These are phyloP conservation scores for Clavariopsis aquatica DNA, from an alignment of 495 filamentous ascomycete genomes.

Conservation along the genomic window DNA sequence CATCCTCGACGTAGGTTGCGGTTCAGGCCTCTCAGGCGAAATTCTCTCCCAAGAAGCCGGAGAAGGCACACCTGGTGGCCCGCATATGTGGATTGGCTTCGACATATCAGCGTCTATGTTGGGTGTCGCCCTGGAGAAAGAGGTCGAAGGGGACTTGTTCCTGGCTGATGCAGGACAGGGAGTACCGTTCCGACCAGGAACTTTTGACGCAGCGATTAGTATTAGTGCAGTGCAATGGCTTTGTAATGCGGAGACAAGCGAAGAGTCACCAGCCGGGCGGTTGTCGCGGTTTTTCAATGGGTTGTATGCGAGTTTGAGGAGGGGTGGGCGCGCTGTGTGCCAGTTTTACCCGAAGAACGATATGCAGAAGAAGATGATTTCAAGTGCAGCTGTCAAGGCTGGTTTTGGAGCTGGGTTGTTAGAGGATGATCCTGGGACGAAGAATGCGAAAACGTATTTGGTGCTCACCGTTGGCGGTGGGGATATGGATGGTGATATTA, in stretches of 20 bases:
- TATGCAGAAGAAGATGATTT: conserved; percentile 86
- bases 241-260: conserved; percentile 88
- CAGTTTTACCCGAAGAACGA: conserved; percentile 99
- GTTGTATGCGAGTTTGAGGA: conserved; percentile 78
- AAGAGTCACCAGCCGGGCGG: conserved; percentile 74
- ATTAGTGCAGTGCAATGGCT: conserved; percentile 97
- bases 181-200: conserved; percentile 86
- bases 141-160: conserved; percentile 87
- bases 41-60: conserved; percentile 70
- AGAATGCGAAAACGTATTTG: conserved; percentile 91
- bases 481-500: conserved; percentile 75
- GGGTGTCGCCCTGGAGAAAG: conserved; percentile 83
- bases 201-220: conserved; percentile 92
- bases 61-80: conserved; percentile 64
- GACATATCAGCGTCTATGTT: conserved; percentile 94
- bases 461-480: conserved; percentile 87
- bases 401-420: conserved; percentile 94
- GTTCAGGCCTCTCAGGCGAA: conserved; percentile 90
- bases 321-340: conserved; percentile 89
- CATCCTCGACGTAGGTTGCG: conserved; percentile 94
- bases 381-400: conserved; percentile 80
- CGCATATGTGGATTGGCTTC: conserved; percentile 93
- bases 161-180: conserved; percentile 95
- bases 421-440: conserved; percentile 93
- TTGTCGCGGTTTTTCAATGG: conserved; percentile 86